phyloP scores from a whole-genome alignment of 1,284 basidiomycete species.

The Caloboletus firmus region DNA sequence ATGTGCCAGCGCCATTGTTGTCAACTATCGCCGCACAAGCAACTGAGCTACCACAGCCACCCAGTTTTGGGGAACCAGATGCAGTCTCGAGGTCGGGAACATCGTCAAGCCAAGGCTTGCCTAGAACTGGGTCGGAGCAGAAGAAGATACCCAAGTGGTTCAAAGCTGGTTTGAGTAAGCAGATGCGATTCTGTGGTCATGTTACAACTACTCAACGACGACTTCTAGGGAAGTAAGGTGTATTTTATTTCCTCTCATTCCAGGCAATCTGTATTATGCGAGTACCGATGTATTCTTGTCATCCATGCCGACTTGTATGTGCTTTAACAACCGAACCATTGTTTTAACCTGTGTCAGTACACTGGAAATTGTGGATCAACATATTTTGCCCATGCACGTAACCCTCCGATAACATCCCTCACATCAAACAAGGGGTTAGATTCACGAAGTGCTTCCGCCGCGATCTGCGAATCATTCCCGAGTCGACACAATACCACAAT shows the following conservation, averaged over 20 bases:
- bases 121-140: conserved; percentile 30
- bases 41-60: conserved; percentile 60
- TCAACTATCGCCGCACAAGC: conserved; percentile 54
- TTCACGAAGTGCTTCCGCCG: conserved; percentile 64
- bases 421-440: conserved; percentile 38
- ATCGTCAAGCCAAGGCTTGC: conserved; percentile 24
- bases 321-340: not conserved
- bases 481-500: conserved; percentile 78
- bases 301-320: conserved; percentile 9
- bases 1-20: conserved; percentile 65
- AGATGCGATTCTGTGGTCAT: not conserved
- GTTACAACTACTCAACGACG: conserved; percentile 7
- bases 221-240: conserved; percentile 25
- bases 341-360: conserved; percentile 52
- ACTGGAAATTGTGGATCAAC: conserved; percentile 77
- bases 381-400: conserved; percentile 72
- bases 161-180: conserved; percentile 55
- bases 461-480: conserved; percentile 93
- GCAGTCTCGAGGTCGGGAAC: conserved; percentile 19
- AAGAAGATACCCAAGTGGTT: conserved; percentile 77
- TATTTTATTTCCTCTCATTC: not conserved
- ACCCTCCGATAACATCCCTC: conserved; percentile 76
- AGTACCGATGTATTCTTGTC: conserved; percentile 3
- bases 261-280: conserved; percentile 1
- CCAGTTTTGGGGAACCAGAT: conserved; percentile 31